phyloP scores from a whole-genome alignment of 148 eudicot species.

The Oxyria digyna region DNA sequence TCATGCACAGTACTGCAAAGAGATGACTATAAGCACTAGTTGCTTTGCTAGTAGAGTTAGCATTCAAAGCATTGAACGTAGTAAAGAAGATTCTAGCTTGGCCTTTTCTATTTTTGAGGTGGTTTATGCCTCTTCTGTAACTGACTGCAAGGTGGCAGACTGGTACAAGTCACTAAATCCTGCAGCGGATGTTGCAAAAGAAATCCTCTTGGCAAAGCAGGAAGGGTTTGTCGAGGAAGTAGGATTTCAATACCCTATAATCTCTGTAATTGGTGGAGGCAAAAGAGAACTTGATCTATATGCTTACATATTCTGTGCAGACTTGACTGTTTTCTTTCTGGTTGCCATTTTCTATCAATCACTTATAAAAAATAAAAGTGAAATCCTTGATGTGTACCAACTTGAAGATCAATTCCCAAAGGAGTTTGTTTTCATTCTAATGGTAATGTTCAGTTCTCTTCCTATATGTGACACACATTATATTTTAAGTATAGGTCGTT shows the following conservation, averaged over 20 bases:
- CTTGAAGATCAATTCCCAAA: constrained; percentile 98
- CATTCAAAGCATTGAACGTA: constrained; percentile 90
- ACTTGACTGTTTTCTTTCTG: constrained; percentile 85
- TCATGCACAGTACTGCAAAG: constrained; percentile 67
- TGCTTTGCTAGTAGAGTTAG: constrained; percentile 71
- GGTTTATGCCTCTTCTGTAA: constrained; percentile 61
- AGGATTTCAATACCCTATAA: constrained; percentile 70
- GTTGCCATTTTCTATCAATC: constrained; percentile 89
- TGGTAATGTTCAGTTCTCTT: constrained; percentile 37
- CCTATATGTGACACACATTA: neutral
- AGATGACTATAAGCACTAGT: constrained; percentile 32
- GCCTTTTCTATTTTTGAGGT: constrained; percentile 94
- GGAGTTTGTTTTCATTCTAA: constrained; percentile 80
- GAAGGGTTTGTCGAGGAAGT: constrained; percentile 51
- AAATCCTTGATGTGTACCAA: constrained; percentile 93
- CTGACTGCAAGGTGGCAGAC: constrained; percentile 39
- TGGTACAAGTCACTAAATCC: constrained; percentile 80
- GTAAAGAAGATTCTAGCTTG: constrained; percentile 54
- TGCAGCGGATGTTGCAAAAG: constrained; percentile 92
- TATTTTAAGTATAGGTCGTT: neutral
- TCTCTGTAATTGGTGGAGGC: constrained; percentile 94
- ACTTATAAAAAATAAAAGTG: constrained; percentile 82
- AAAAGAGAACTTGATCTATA: constrained; percentile 92
- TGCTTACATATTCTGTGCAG: constrained; percentile 93
- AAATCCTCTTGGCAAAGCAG: constrained; percentile 56